Conservation (phyloP, 441 rosid species). For the Rhodomyrtus psidioides region DNA sequence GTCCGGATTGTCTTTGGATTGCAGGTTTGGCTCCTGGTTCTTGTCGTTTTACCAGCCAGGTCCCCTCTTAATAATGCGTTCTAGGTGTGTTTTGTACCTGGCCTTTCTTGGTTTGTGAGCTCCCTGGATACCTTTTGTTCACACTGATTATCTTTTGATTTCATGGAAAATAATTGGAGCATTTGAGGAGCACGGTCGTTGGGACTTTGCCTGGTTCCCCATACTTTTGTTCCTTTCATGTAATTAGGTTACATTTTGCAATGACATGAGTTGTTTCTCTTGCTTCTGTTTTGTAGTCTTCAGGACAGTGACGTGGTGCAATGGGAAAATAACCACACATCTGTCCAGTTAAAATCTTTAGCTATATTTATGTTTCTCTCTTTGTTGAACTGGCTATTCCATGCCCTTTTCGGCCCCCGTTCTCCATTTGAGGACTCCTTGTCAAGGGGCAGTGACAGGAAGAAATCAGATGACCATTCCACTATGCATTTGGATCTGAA, state of each 20-base stretch:
- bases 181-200: background rate
- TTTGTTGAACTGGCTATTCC: background rate
- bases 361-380: background rate
- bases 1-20: background rate
- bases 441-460: background rate
- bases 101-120: slow-evolving; percentile 43
- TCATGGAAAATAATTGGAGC: background rate
- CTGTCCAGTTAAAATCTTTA: background rate
- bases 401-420: background rate
- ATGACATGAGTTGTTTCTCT: background rate
- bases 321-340: background rate
- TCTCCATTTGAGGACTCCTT: background rate
- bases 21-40: slow-evolving; percentile 80
- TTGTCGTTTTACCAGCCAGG: slow-evolving; percentile 80
- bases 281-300: background rate
- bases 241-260: background rate
- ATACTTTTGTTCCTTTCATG: background rate
- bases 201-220: background rate
- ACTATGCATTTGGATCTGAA: background rate
- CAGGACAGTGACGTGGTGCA: background rate
- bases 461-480: background rate
- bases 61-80: slow-evolving; percentile 60
- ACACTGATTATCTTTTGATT: background rate
- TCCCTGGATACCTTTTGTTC: background rate
- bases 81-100: slow-evolving; percentile 48